Percentiles rank a stretch among this genome's conserved stretches.
Evolutionary conservation across 140 eudicot genomes (phyloP).

Genomic region (Erigeron philadelphicus): DNA sequence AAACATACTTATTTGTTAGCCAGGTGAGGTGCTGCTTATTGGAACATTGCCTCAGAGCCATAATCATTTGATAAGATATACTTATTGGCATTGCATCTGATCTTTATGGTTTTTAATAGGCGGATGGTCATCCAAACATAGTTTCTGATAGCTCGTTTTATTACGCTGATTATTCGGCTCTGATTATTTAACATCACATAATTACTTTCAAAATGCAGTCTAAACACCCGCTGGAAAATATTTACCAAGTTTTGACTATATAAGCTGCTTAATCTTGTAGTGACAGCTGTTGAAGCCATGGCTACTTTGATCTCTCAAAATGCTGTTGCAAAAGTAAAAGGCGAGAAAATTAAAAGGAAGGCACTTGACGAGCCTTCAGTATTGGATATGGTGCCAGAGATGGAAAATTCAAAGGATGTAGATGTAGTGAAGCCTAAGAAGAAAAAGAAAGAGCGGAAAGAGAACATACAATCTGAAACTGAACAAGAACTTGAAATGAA

Average conservation of each 20-base stretch:
- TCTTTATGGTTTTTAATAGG: no score
- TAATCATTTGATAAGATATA: no score
- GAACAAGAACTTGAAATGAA: slow-evolving; percentile 59
- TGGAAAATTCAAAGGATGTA: slow-evolving; percentile 24
- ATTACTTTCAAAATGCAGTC: background rate
- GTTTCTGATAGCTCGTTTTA: no score
- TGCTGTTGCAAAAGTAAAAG: slow-evolving; percentile 20
- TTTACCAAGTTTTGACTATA: background rate
- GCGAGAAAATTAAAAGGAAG: slow-evolving; percentile 48
- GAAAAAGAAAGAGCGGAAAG: slow-evolving; percentile 47
- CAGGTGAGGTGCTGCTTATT: no score
- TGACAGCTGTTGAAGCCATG: slow-evolving; percentile 22
- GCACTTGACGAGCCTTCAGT: slow-evolving; percentile 24
- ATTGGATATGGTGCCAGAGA: slow-evolving; percentile 25
- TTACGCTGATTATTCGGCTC: background rate
- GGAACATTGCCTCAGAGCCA: no score
- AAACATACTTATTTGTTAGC: no score
- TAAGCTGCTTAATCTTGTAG: slow-evolving; percentile 14
- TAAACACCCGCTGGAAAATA: background rate
- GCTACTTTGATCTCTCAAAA: slow-evolving; percentile 72
- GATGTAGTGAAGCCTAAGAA: slow-evolving; percentile 29
- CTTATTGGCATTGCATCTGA: no score
- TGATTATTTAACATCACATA: background rate
- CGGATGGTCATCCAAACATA: no score
- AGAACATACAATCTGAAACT: slow-evolving; percentile 24